Percentiles rank a stretch among this genome's conserved stretches.
Evolutionary conservation across 2,329 filamentous ascomycete genomes (phyloP).

Genomic region (Ceratocystis cubensis): DNA sequence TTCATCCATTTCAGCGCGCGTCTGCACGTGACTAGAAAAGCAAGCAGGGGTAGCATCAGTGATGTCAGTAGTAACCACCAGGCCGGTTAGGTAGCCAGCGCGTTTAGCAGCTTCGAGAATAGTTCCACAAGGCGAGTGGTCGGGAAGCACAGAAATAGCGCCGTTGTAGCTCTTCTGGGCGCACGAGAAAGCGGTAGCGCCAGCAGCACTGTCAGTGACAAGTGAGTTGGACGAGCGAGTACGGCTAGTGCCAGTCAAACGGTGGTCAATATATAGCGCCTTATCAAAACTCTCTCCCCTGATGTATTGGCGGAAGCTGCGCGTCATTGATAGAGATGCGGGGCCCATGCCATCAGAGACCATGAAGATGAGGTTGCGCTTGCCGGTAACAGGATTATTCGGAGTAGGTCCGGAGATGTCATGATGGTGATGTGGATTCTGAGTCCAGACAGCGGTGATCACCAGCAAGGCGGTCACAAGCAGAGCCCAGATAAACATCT

Average conservation of each 20-base stretch:
- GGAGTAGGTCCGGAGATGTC: conserved; percentile 24
- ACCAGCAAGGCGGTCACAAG: conserved; percentile 68
- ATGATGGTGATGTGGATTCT: conserved; percentile 58
- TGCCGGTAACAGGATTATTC: conserved; percentile 36
- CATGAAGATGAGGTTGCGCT: conserved; percentile 97
- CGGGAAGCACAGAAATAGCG: conserved; percentile 79
- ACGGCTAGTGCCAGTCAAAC: conserved; percentile 80
- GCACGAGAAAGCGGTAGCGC: conserved; percentile 91
- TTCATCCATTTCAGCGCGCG: conserved; percentile 68
- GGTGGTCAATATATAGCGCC: conserved; percentile 67
- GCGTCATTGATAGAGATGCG: conserved; percentile 73
- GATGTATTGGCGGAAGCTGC: conserved; percentile 70
- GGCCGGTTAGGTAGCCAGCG: conserved; percentile 79
- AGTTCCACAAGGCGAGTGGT: conserved; percentile 78
- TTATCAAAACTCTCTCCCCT: conserved; percentile 62
- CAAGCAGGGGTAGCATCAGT: conserved; percentile 95
- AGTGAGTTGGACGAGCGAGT: conserved; percentile 74
- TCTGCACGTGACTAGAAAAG: conserved; percentile 78
- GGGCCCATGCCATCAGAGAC: conserved; percentile 98
- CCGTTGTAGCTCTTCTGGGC: conserved; percentile 92
- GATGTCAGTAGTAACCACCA: conserved; percentile 89
- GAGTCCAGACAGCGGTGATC: conserved; percentile 63
- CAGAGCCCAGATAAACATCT: conserved; percentile 71
- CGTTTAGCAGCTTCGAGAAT: conserved; percentile 86
- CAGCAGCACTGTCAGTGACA: conserved; percentile 92